Percentiles rank a stretch among this genome's conserved stretches.
phyloP scores from a whole-genome alignment of 768 basidiomycete genomes.

The Amylocystis lapponica region DNA sequence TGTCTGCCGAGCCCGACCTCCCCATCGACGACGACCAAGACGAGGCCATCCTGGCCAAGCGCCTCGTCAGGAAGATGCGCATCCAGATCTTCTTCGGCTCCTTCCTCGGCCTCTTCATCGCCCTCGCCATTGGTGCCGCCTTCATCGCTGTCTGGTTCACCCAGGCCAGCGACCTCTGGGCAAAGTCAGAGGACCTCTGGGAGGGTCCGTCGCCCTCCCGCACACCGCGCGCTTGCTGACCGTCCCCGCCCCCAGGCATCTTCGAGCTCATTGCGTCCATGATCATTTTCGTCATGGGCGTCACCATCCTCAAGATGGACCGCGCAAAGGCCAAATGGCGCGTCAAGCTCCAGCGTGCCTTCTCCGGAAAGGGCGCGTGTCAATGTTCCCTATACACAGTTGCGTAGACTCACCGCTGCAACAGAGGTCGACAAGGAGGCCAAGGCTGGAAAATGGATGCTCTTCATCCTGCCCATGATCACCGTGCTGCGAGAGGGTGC shows the following conservation, averaged over 20 bases:
- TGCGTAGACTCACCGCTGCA: background rate
- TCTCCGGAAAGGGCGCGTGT: conserved; percentile 50
- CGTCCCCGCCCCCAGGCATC: conserved; percentile 39
- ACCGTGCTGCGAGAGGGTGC: conserved; percentile 90
- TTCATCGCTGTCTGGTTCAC: conserved; percentile 97
- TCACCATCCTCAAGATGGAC: conserved; percentile 95
- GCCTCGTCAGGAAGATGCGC: conserved; percentile 61
- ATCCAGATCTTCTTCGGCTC: conserved; percentile 79
- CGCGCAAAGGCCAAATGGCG: conserved; percentile 93
- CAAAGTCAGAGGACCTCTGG: conserved; percentile 83
- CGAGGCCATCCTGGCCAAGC: conserved; percentile 20
- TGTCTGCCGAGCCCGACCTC: conserved; percentile 15
- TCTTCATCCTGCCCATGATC: conserved; percentile 86
- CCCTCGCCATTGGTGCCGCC: conserved; percentile 80
- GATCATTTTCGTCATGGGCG: conserved; percentile 90
- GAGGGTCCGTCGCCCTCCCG: conserved; percentile 52
- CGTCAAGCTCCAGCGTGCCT: conserved; percentile 77
- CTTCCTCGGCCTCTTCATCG: conserved; percentile 65
- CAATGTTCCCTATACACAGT: background rate
- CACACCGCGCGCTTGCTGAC: background rate
- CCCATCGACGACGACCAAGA: conserved; percentile 22
- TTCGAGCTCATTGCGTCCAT: conserved; percentile 66
- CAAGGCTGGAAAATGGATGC: conserved; percentile 70
- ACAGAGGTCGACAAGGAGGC: conserved; percentile 43
- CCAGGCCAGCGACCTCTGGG: conserved; percentile 78